Conservation (phyloP, 192 early-diverging fungal genomes). For the Backusella sp. region DNA sequence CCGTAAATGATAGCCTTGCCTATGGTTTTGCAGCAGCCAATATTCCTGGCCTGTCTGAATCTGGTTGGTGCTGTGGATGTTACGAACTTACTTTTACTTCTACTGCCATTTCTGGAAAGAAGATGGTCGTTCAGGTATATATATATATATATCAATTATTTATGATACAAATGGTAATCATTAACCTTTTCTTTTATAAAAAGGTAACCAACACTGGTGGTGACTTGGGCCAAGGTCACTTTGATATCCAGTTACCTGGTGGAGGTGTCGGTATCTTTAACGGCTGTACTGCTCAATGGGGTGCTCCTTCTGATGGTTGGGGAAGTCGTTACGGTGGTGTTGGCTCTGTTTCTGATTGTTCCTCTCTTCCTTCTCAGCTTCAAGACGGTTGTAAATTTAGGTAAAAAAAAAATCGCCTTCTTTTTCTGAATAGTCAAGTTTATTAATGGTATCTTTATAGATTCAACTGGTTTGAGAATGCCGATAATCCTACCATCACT, state of each 20-base stretch:
- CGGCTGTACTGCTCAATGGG: slow-evolving; percentile 21
- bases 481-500: slow-evolving; percentile 20
- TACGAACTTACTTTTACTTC: slow-evolving; percentile 27
- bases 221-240: slow-evolving; percentile 20
- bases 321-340: slow-evolving; percentile 23
- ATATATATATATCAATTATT: background rate
- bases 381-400: slow-evolving; percentile 27
- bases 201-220: slow-evolving; percentile 24
- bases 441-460: background rate
- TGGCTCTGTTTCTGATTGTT: slow-evolving; percentile 9
- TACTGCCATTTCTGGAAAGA: slow-evolving; percentile 19
- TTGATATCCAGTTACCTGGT: slow-evolving; percentile 29
- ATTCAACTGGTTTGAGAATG: slow-evolving; percentile 22
- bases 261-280: slow-evolving; percentile 33
- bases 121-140: slow-evolving; percentile 23
- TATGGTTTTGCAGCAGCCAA: slow-evolving; percentile 35
- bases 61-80: slow-evolving; percentile 25
- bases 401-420: background rate
- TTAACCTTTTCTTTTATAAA: background rate
- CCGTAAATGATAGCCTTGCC: slow-evolving; percentile 23
- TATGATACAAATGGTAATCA: too few species aligned
- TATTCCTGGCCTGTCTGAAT: slow-evolving; percentile 16
- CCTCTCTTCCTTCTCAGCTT: slow-evolving; percentile 11
- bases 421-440: background rate
- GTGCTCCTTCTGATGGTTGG: slow-evolving; percentile 20